Percentiles rank a stretch among this genome's conserved stretches.
Evolutionary conservation across 331 rosid genomes (phyloP).

Genomic region (Spiraea crenata): DNA sequence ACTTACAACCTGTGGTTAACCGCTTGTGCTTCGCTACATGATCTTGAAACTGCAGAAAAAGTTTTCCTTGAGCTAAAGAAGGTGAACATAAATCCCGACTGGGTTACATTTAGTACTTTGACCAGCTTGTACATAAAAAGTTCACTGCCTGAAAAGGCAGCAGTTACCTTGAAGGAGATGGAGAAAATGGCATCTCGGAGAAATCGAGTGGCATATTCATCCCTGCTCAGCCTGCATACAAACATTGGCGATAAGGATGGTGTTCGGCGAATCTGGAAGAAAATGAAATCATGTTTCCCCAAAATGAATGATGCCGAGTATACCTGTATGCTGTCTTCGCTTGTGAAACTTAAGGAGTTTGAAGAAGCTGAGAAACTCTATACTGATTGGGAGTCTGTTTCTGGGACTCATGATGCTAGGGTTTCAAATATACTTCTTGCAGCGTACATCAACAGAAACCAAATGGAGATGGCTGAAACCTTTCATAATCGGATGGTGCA

Average conservation of each 20-base stretch:
- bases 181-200: slow-evolving; percentile 50
- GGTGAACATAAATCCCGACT: slow-evolving; percentile 64
- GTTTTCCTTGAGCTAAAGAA: slow-evolving; percentile 66
- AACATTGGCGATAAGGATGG: slow-evolving; percentile 74
- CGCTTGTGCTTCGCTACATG: slow-evolving; percentile 56
- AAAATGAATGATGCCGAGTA: slow-evolving; percentile 81
- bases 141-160: slow-evolving; percentile 57
- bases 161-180: slow-evolving; percentile 73
- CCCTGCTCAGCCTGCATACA: slow-evolving; percentile 77
- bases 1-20: slow-evolving; percentile 67
- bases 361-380: slow-evolving; percentile 77
- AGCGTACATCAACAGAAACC: slow-evolving; percentile 66
- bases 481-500: slow-evolving; percentile 45
- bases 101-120: slow-evolving; percentile 75
- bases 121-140: slow-evolving; percentile 69
- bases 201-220: slow-evolving; percentile 59
- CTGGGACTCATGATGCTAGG: slow-evolving; percentile 64
- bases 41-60: slow-evolving; percentile 71
- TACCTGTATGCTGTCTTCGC: slow-evolving; percentile 76
- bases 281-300: slow-evolving; percentile 56
- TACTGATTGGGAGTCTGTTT: slow-evolving; percentile 72
- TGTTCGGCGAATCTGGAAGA: slow-evolving; percentile 65
- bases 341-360: slow-evolving; percentile 61
- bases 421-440: slow-evolving; percentile 79
- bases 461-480: slow-evolving; percentile 63